Evolutionary conservation across 2,329 filamentous ascomycete genomes (phyloP), one percentile per base, ranked within the genome.

Genomic region (Fusarium sp.): DNA sequence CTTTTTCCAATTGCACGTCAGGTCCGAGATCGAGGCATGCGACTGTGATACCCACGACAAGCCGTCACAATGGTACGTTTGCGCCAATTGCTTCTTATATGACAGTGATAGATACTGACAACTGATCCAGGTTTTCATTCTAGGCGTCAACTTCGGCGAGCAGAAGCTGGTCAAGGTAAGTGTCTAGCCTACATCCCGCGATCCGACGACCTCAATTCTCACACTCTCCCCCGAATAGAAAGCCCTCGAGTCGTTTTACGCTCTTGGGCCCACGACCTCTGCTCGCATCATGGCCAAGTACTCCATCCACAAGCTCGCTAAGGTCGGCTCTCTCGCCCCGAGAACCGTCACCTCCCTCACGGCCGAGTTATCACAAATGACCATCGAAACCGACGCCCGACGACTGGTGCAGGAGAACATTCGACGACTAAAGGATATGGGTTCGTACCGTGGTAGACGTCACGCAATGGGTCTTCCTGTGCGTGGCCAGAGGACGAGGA

Each of bases 391-490:
- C 82, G 95, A 98, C 79, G 88, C 97, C 74, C 88, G 91, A 79
- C 90, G 93, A 80, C 86, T 94, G 68, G 85, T 98, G 40, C 89
- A 92, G 79, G 94, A 98, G 59, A 97, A 98, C 80, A 97, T 99
- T 77, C 88, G 88, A 81, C 88, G 96, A 69, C 80, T 99, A 82
- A 94, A 93, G 81, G 95, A 98, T 79, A 98, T 98, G 86, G 95
- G 95, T 59, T 92, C 93, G 5, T 97, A 97, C 81, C 88, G 97
- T 63, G 97, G 97, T 74, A 92, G 94, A 82, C 88, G 97, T 76
- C 97, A 99, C 86, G 96, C 96, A 66, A 95, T 98, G 93, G 91
- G 92, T 70, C 85, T 98, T 85, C 97, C 97, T 5, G 96, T 97
- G 63, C 90, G 97, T 77, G 97, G 97, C 77, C 97, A 99, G 85